Evolutionary conservation across 768 basidiomycete species (phyloP).

Genomic region (Clitopilus hobsonii): DNA sequence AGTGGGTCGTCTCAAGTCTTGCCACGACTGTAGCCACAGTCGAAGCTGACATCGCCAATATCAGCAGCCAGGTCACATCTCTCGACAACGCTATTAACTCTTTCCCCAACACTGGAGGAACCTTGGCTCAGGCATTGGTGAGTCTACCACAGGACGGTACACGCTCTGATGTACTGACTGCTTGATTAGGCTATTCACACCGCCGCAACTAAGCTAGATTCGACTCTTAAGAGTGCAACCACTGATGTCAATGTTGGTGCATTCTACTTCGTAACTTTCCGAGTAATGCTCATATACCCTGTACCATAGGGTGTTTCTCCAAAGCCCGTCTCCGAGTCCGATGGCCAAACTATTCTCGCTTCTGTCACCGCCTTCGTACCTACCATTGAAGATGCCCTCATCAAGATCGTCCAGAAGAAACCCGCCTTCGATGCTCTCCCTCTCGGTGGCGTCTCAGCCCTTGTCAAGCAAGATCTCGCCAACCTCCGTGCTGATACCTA

Average conservation of each 20-base stretch:
- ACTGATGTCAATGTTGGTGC: slow-evolving; percentile 22
- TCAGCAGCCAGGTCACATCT: slow-evolving; percentile 16
- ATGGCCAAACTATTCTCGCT: slow-evolving; percentile 17
- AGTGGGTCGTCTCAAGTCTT: slow-evolving; percentile 2
- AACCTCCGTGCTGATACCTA: slow-evolving; percentile 17
- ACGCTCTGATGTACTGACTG: too few species aligned
- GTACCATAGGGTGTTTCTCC: neutral
- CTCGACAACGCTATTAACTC: slow-evolving; percentile 22
- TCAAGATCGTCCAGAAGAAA: slow-evolving; percentile 19
- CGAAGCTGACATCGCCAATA: slow-evolving; percentile 18
- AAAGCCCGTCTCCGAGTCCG: slow-evolving; percentile 13
- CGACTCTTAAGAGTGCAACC: slow-evolving; percentile 18
- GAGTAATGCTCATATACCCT: neutral
- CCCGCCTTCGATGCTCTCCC: slow-evolving; percentile 23
- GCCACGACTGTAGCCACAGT: slow-evolving; percentile 16
- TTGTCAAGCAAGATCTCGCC: slow-evolving; percentile 24
- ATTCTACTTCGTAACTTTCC: neutral
- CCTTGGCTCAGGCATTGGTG: slow-evolving; percentile 18
- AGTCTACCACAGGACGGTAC: neutral
- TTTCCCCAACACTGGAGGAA: slow-evolving; percentile 23
- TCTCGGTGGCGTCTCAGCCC: slow-evolving; percentile 22
- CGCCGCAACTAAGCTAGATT: slow-evolving; percentile 13
- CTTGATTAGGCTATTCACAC: slow-evolving; percentile 27
- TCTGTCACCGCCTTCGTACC: slow-evolving; percentile 20
- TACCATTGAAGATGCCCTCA: slow-evolving; percentile 20